Evolutionary conservation across 768 basidiomycete species (phyloP).

Genomic region (Gymnopilus dilepis): DNA sequence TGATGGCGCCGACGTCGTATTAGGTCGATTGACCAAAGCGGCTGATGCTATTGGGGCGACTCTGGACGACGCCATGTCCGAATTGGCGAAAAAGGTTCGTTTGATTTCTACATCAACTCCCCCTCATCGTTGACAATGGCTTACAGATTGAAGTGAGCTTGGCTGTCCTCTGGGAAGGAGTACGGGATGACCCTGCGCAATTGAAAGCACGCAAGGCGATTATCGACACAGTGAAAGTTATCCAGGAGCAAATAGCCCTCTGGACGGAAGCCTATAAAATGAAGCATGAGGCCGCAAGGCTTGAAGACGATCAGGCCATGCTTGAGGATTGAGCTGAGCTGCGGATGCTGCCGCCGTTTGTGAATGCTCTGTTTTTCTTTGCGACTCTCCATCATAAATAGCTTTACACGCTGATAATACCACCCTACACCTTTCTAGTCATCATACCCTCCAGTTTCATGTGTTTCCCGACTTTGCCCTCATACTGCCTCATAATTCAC

Average conservation of each 20-base stretch:
- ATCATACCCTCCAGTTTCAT: not conserved
- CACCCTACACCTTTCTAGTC: not conserved
- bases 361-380: not conserved
- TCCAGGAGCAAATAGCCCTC: slow-evolving; percentile 48
- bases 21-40: slow-evolving; percentile 50
- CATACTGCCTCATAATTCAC: not conserved
- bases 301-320: slow-evolving; percentile 14
- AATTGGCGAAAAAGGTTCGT: slow-evolving; percentile 62
- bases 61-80: slow-evolving; percentile 48
- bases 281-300: slow-evolving; percentile 25
- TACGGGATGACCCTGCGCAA: slow-evolving; percentile 53
- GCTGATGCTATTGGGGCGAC: slow-evolving; percentile 56
- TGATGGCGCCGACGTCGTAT: slow-evolving; percentile 53
- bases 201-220: slow-evolving; percentile 43
- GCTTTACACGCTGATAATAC: not conserved
- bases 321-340: slow-evolving; percentile 22
- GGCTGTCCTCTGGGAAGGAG: slow-evolving; percentile 64
- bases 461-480: too few relatives aligned
- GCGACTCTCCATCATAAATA: not conserved
- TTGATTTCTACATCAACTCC: not conserved
- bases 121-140: not conserved
- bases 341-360: not conserved
- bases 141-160: slow-evolving; percentile 49
- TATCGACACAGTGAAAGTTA: slow-evolving; percentile 40
- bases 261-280: slow-evolving; percentile 48